A percentile compares a stretch with the other conserved stretches of the same genome.
Evolutionary conservation across 2,329 filamentous ascomycete genomes (phyloP).

Genomic region (Ophiocordyceps unilateralis): DNA sequence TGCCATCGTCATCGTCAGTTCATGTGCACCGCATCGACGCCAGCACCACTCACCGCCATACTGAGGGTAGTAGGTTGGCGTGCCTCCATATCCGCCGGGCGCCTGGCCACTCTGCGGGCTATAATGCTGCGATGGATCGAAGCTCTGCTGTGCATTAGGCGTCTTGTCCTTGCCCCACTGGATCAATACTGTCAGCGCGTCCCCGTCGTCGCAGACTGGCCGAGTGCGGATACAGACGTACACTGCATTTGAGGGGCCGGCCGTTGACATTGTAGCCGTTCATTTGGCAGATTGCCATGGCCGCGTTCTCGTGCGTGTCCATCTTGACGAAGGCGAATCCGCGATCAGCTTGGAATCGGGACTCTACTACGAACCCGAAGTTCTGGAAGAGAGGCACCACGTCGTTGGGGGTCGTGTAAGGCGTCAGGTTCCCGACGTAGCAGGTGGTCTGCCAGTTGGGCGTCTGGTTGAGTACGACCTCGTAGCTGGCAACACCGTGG

Average conservation of each 20-base stretch:
- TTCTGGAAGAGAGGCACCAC: constrained; percentile 97
- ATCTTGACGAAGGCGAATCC: constrained; percentile 99
- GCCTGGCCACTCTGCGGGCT: constrained; percentile 60
- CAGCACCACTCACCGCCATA: constrained; percentile 53
- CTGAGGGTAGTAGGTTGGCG: constrained; percentile 83
- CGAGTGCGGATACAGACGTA: constrained; percentile 34
- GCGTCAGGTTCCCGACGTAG: constrained; percentile 94
- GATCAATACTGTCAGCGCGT: constrained; percentile 2
- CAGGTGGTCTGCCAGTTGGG: constrained; percentile 96
- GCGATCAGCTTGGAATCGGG: constrained; percentile 91
- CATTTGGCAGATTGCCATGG: constrained; percentile 95
- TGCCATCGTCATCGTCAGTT: constrained; percentile 6
- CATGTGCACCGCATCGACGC: too few species aligned
- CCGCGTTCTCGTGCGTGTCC: constrained; percentile 94
- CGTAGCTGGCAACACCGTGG: constrained; percentile 90
- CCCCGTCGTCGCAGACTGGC: too few species aligned
- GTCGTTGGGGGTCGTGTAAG: constrained; percentile 92
- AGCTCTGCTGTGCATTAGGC: constrained; percentile 48
- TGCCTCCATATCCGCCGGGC: constrained; percentile 56
- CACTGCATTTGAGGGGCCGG: constrained; percentile 92
- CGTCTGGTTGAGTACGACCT: constrained; percentile 90
- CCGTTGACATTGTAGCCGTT: constrained; percentile 98
- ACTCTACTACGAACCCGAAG: constrained; percentile 94
- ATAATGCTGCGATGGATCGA: constrained; percentile 58
- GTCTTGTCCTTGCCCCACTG: constrained; percentile 99